Evolutionary conservation across 257 asterid species (phyloP), one percentile per base, ranked within the genome.

Genomic region (Apocynum venetum): DNA sequence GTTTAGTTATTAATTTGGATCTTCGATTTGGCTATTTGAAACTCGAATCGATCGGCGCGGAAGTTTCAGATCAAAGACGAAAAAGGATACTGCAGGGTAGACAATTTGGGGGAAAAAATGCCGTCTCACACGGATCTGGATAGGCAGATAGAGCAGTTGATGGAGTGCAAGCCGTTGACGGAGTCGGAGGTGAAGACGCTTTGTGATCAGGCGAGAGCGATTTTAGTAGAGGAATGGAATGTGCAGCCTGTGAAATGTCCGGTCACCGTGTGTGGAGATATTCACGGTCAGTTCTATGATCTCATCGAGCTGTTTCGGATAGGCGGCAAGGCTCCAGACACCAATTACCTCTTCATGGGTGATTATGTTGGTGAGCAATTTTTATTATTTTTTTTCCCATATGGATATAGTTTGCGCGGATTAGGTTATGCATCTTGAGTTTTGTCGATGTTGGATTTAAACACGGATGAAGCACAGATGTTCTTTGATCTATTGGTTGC

Each of bases 241-340:
- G 97, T 92, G 78, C 97, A 91, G 87, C 97, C 97, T 77, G 97
- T 92, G 78, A 92, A 89, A 85, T 92, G 97, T 78, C 97, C 96
- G n/a, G 96, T 92, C 56, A 92, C 97, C 38, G 96, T 92, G 69
- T 92, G 97, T 83, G 97, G 97, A 2, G 97, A 92, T 71, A 92
- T 92, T 74, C 96, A 92, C 12, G 96, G 97, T 6, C 97, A 92
- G 83, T 92, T 92, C 76, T 92, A 92, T 80, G 97, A 92, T 87
- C 88, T 92, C 67, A 84, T 92, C 77, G 97, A 92, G 91, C 93
- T 92, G 55, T 92, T 92, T 61, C 85, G 93, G 79, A 92, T 91
- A 25, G 97, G 97, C 25, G 97, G 97, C 76, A 89, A 84, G 41
- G 80, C 96, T 69, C 97, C 96, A 9, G 95, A 92, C 71, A 92